These are phyloP conservation scores for Neurospora sp. DNA, from an alignment of 495 filamentous ascomycete genomes.

Conservation along the genomic window DNA sequence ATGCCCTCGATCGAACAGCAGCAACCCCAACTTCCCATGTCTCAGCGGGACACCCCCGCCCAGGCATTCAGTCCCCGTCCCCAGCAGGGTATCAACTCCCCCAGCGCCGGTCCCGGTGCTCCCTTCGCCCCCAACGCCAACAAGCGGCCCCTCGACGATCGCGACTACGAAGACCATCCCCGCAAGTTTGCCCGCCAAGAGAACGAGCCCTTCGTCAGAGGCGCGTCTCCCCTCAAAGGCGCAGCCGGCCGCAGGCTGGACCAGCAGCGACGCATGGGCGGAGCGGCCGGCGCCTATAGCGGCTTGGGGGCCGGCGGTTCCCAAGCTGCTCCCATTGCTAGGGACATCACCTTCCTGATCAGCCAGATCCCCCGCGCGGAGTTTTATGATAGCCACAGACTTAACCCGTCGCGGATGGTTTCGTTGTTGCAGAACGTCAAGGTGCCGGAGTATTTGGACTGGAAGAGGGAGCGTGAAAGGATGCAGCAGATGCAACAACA, in stretches of 20 bases:
- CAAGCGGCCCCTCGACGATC: constrained; percentile 57
- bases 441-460: constrained; percentile 48
- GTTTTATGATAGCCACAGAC: constrained; percentile 51
- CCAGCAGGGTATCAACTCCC: constrained; percentile 52
- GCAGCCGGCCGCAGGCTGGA: constrained; percentile 72
- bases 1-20: constrained; percentile 42
- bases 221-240: constrained; percentile 79
- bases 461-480: constrained; percentile 15
- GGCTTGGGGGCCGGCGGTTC: constrained; percentile 23
- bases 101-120: constrained; percentile 17
- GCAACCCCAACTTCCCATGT: constrained; percentile 41
- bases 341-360: constrained; percentile 70
- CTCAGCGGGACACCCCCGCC: constrained; percentile 12
- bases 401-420: constrained; percentile 63
- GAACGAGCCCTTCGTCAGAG: constrained; percentile 40
- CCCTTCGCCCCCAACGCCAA: neutral
- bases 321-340: constrained; percentile 47
- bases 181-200: constrained; percentile 48
- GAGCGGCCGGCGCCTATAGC: constrained; percentile 31
- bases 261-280: constrained; percentile 55
- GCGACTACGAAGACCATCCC: constrained; percentile 72
- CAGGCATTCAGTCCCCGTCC: constrained; percentile 36
- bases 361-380: constrained; percentile 72
- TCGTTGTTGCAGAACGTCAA: constrained; percentile 56
- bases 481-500: neutral